phyloP scores from a whole-genome alignment of 208 protist species.

The Acanthamoeba lenticulata region DNA sequence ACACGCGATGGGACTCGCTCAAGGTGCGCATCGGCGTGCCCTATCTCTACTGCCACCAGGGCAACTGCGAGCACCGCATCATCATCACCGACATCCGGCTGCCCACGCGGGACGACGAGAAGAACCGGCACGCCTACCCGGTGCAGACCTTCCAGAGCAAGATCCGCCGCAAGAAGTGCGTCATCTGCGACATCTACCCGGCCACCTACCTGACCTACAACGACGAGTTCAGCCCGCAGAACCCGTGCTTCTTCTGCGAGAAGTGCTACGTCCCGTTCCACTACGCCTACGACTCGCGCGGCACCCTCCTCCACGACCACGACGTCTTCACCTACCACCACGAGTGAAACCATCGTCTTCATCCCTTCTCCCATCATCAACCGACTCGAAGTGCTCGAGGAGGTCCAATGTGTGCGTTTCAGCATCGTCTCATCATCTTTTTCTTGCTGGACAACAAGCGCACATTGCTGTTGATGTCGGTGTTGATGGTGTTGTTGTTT shows the following conservation, averaged over 20 bases:
- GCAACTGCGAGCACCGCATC: conserved; percentile 77
- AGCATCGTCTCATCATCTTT: no score
- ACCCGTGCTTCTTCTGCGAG: conserved; percentile 58
- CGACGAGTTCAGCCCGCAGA: neutral
- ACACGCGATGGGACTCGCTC: conserved; percentile 76
- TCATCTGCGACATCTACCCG: conserved; percentile 84
- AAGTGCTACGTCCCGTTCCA: conserved; percentile 24
- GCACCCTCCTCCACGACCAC: neutral
- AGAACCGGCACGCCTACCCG: conserved; percentile 75
- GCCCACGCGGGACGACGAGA: conserved; percentile 49
- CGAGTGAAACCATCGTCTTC: neutral
- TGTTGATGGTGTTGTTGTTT: no score
- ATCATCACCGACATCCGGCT: conserved; percentile 76
- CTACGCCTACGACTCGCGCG: conserved; percentile 24
- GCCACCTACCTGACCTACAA: conserved; percentile 45
- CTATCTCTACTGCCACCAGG: conserved; percentile 82
- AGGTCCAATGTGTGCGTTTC: no score
- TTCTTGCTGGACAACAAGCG: neutral
- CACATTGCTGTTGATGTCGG: neutral
- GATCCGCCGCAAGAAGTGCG: conserved; percentile 77
- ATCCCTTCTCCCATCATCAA: no score
- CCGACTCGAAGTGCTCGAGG: no score
- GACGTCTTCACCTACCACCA: conserved; percentile 19
- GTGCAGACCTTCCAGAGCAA: conserved; percentile 74
- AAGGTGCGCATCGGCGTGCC: conserved; percentile 67